These are phyloP conservation scores for Fraxinus angustifolia DNA, from an alignment of 305 asterid genomes.

Conservation along the genomic window DNA sequence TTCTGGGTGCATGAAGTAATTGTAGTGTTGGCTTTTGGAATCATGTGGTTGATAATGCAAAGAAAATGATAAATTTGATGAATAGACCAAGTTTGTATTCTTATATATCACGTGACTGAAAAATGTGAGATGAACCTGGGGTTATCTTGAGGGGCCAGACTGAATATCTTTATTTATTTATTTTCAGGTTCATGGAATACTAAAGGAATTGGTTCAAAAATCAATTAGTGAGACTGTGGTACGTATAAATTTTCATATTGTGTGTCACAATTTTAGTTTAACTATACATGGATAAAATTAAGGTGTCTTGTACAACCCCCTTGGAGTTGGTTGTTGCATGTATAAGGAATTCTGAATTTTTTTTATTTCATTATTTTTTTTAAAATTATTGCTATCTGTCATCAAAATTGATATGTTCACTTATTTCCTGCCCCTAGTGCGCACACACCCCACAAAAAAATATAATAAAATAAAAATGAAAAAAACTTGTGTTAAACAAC, in stretches of 20 bases:
- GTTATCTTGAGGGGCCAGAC: conserved; percentile 3
- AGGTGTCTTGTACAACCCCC: not conserved
- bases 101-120: not conserved
- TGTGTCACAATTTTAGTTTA: not conserved
- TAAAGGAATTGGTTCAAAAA: conserved; percentile 89
- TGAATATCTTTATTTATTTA: not conserved
- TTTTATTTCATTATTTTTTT: not conserved
- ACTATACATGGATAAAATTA: conserved; percentile 4
- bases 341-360: not conserved
- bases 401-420: not conserved
- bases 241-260: conserved; percentile 28
- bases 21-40: not conserved
- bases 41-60: not conserved
- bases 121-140: conserved; percentile 1
- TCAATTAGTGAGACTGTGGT: conserved; percentile 77
- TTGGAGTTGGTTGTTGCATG: not conserved
- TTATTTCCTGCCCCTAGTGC: not conserved
- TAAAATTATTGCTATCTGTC: not conserved
- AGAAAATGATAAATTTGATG: not conserved
- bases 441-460: not conserved
- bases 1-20: not conserved
- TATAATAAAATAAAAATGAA: not conserved
- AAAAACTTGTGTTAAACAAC: not conserved
- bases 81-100: not conserved
- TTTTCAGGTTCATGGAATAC: conserved; percentile 80